Conservation (phyloP, 176 grass and related monocot genomes). For the Zea mays region Zm-B73-REFERENCE-NAM-5.0 NC_050102.1:152065501-152066000, state of each 20-base stretch:
- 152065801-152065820: conserved; percentile 63
- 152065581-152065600: conserved; percentile 63
- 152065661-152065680: conserved; percentile 65
- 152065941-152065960: conserved; percentile 98
- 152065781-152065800: conserved; percentile 92
- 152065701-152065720: conserved; percentile 83
- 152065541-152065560: conserved; percentile 67
- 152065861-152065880: conserved; percentile 60
- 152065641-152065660: conserved; percentile 72
- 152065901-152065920: conserved; percentile 74
- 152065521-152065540: conserved; percentile 75
- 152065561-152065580: conserved; percentile 78
- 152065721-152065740: conserved; percentile 57
- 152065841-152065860: conserved; percentile 77
- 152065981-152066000: conserved; percentile 88
- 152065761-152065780: conserved; percentile 80
- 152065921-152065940: conserved; percentile 86
- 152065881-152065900: conserved; percentile 67
- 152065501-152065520: conserved; percentile 70
- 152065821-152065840: conserved; percentile 64
- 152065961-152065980: conserved; percentile 80
- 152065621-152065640: conserved; percentile 56
- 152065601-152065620: conserved; percentile 76
- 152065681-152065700: conserved; percentile 76
- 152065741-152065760: conserved; percentile 68